phyloP scores from a whole-genome alignment of 2,329 filamentous ascomycete genomes.

The Botryotinia narcissicola region DNA sequence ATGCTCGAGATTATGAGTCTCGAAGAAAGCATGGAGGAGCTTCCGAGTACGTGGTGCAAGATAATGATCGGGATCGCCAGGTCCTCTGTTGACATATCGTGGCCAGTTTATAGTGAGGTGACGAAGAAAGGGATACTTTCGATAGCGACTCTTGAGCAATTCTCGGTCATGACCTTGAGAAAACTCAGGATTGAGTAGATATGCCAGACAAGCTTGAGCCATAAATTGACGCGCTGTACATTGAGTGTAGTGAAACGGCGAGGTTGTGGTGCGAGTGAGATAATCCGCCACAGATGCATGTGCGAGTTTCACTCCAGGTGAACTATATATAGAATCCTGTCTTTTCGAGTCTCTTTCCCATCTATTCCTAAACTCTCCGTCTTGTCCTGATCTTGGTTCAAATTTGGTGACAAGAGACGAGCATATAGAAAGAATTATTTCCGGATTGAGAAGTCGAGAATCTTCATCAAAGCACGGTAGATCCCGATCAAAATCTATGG shows the following conservation, averaged over 20 bases:
- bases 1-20: slow-evolving; percentile 21
- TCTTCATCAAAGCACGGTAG: slow-evolving; percentile 38
- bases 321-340: background rate
- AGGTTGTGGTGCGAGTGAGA: slow-evolving; percentile 23
- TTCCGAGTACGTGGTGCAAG: slow-evolving; percentile 21
- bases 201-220: slow-evolving; percentile 25
- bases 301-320: slow-evolving; percentile 24
- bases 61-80: slow-evolving; percentile 18
- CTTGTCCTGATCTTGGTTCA: background rate
- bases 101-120: slow-evolving; percentile 23
- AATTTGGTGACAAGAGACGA: slow-evolving; percentile 25
- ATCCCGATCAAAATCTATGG: slow-evolving; percentile 32
- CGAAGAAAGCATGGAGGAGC: slow-evolving; percentile 26
- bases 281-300: slow-evolving; percentile 31
- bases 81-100: slow-evolving; percentile 16
- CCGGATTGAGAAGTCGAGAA: slow-evolving; percentile 39
- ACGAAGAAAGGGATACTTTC: slow-evolving; percentile 24
- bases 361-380: background rate
- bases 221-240: slow-evolving; percentile 24
- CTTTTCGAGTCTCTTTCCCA: background rate
- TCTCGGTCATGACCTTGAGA: slow-evolving; percentile 1
- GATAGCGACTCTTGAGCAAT: slow-evolving; percentile 3
- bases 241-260: slow-evolving; percentile 25
- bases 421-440: slow-evolving; percentile 31
- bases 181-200: slow-evolving; percentile 27